Base-by-base conservation (phyloP, 768 basidiomycete species). In the Rhodosporidiobolus odoratus region DNA sequence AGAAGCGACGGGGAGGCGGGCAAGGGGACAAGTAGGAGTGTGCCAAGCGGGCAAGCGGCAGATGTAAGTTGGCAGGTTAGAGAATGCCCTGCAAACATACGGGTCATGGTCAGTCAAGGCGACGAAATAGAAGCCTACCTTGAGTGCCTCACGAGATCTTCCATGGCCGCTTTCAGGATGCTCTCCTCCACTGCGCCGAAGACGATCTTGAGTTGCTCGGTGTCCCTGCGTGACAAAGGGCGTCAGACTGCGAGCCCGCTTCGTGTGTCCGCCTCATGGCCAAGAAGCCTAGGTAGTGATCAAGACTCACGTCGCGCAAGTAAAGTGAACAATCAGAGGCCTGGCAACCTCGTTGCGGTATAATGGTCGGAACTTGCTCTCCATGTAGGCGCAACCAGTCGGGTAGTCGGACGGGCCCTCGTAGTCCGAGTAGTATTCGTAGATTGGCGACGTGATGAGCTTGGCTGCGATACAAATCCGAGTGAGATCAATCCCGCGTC, bases 351-450 rank as follows among this genome's bases (percentile, higher is more conserved):
- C 89, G 72, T 87, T 91, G 81, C 94, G 91, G 79, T 96, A 96
- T 68, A 96, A 84, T 37, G 86, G 86, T 8, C 93, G 89, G 80
- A 97, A 96, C 65, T 91, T 87, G 75, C 86, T 85, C 27, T 88
- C 80, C 70, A 88, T 82, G 78, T 87, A 88, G 75, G 89, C 87
- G 80, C 91, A 95, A 3, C 92, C 94, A 23, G 87, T 85, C 74
- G 95, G 92, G 79, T 95, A 89, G 81, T 90, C 89, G 75, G 59
- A 84, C 19, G 91, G 92, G 40, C 92, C 92, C 7, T 78, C 80
- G 81, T 87, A 95, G 76, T 95, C 92, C 10, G 91, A 90, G 87
- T 95, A 94, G 82, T 92, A 94, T 78, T 91, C 83, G 35, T 83
- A 86, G 52, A 95, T 82, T 8, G 91, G 91, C 52, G 90, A 92